These are phyloP conservation scores for Saccharomyces hybrid DNA, from an alignment of 1,139 yeast species.

Conservation along the genomic window DNA sequence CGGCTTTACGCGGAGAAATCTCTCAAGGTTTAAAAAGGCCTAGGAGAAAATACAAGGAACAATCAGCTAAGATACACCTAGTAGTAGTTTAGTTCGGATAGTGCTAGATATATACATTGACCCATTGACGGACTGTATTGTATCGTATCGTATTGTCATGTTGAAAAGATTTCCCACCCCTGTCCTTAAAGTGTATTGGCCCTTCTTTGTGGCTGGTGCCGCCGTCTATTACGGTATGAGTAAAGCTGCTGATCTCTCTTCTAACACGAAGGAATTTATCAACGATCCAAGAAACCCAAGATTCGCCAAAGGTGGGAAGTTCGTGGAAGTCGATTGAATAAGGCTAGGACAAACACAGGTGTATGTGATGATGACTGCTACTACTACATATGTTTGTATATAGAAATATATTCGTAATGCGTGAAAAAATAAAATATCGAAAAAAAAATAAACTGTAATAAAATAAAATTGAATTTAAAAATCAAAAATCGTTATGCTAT, in stretches of 20 bases:
- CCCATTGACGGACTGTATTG: slow-evolving; percentile 3
- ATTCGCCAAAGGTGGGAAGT: slow-evolving; percentile 48
- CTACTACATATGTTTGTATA: slow-evolving; percentile 2
- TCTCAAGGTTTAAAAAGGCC: neutral
- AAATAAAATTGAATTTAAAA: neutral
- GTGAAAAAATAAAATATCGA: neutral
- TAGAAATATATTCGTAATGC: slow-evolving; percentile 1
- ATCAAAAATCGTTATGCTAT: neutral
- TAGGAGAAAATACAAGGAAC: neutral
- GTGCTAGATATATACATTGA: neutral
- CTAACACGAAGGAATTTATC: slow-evolving; percentile 53
- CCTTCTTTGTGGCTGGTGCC: slow-evolving; percentile 56
- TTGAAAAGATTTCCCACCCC: slow-evolving; percentile 44
- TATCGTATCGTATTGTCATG: slow-evolving; percentile 8
- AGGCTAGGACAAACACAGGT: neutral
- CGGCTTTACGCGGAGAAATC: neutral
- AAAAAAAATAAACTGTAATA: neutral
- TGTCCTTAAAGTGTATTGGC: slow-evolving; percentile 56
- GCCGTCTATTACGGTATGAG: slow-evolving; percentile 48
- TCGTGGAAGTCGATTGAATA: slow-evolving; percentile 29
- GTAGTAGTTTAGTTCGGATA: neutral
- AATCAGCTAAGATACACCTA: neutral
- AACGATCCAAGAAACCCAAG: slow-evolving; percentile 79
- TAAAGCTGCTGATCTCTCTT: slow-evolving; percentile 49
- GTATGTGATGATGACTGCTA: neutral